Conservation (phyloP, 176 grass and related monocot species). For the Carex kokanica region DNA sequence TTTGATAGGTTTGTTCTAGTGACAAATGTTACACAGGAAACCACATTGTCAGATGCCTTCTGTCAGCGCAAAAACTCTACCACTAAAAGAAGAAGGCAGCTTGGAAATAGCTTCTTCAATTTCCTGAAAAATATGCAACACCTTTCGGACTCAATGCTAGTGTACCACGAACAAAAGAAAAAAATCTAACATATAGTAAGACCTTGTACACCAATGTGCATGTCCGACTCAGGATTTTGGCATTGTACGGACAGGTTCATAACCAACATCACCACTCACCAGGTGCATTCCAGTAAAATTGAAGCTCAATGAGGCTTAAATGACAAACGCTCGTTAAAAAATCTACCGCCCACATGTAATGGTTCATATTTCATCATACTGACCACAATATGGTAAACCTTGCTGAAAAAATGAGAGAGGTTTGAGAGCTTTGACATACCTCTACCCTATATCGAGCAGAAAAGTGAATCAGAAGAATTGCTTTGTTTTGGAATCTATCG, state of each 20-base stretch:
- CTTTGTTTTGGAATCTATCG: constrained; percentile 70
- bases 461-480: constrained; percentile 89
- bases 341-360: not conserved
- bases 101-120: constrained; percentile 60
- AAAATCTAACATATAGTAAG: not conserved
- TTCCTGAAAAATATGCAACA: constrained; percentile 42
- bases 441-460: constrained; percentile 67
- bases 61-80: constrained; percentile 61
- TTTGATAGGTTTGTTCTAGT: not conserved
- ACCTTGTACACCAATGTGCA: not conserved
- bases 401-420: not conserved
- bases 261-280: not conserved
- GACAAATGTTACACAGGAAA: not conserved
- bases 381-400: not conserved
- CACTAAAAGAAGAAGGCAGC: constrained; percentile 42
- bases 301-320: constrained; percentile 5
- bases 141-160: not conserved
- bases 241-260: not conserved
- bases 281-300: not conserved
- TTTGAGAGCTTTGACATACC: constrained; percentile 34
- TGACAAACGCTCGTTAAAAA: not conserved
- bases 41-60: constrained; percentile 48
- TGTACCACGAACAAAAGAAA: not conserved
- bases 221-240: not conserved
- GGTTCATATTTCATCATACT: not conserved